Conservation (phyloP, 2,329 filamentous ascomycete genomes). For the Calcarisporium arbuscula region DNA sequence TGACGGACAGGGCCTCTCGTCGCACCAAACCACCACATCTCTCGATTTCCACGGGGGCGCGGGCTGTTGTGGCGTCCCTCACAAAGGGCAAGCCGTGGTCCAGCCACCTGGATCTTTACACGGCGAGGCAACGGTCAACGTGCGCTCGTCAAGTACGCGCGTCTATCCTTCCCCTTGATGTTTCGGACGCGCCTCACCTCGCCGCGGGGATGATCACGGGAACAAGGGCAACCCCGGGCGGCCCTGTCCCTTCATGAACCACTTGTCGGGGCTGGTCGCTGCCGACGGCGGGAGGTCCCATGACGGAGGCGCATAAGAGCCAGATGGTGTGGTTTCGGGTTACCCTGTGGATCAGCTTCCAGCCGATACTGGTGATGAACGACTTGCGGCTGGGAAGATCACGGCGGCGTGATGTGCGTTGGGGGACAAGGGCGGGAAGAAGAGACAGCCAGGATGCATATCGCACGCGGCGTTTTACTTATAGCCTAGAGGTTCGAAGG, state of each 20-base stretch:
- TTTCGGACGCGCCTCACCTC: too few relatives aligned
- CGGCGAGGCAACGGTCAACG: conserved; percentile 64
- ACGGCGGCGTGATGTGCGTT: conserved; percentile 8
- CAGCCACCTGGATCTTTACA: conserved; percentile 78
- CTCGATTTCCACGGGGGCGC: conserved; percentile 77
- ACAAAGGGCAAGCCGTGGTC: conserved; percentile 57
- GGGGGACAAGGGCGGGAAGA: background rate
- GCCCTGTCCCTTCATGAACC: conserved; percentile 68
- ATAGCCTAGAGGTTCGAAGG: too few relatives aligned
- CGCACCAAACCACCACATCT: conserved; percentile 92
- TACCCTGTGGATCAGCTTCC: conserved; percentile 91
- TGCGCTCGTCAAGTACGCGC: conserved; percentile 81
- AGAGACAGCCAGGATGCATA: background rate
- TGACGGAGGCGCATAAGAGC: conserved; percentile 84
- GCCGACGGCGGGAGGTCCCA: conserved; percentile 68
- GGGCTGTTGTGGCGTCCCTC: conserved; percentile 62
- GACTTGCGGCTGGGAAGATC: conserved; percentile 57
- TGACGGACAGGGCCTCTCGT: conserved; percentile 75
- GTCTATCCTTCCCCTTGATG: too few relatives aligned
- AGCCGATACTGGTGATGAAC: conserved; percentile 93
- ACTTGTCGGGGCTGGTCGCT: conserved; percentile 50
- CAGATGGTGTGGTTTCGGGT: conserved; percentile 99
- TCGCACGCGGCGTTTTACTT: too few relatives aligned
- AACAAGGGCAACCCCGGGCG: conserved; percentile 40
- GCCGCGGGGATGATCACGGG: too few relatives aligned